Conservation (phyloP, 768 basidiomycete genomes). For the Phanerodontia chrysosporium region DNA sequence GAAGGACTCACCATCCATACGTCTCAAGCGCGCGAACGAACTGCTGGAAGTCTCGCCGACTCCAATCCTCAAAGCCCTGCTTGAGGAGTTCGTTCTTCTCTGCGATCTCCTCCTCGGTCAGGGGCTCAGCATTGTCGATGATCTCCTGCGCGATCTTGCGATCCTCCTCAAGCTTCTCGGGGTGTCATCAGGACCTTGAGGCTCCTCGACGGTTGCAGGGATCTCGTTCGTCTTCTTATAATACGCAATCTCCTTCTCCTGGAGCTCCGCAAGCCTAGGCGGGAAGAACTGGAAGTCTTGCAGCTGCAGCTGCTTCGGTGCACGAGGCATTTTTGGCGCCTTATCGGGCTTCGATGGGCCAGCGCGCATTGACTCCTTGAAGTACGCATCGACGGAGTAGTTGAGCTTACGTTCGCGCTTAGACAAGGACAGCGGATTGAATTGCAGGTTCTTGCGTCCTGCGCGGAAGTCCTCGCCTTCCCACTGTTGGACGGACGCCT, state of each 20-base stretch:
- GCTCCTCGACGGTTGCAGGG: slow-evolving; percentile 56
- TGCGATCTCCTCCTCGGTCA: slow-evolving; percentile 83
- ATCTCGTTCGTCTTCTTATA: slow-evolving; percentile 76
- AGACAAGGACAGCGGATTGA: slow-evolving; percentile 80
- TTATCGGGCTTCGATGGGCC: slow-evolving; percentile 79
- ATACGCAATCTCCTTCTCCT: slow-evolving; percentile 82
- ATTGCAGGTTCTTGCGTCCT: slow-evolving; percentile 66
- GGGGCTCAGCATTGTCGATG: slow-evolving; percentile 85
- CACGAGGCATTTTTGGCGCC: slow-evolving; percentile 75
- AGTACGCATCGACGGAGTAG: slow-evolving; percentile 94
- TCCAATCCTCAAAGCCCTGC: slow-evolving; percentile 89
- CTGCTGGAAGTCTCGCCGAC: slow-evolving; percentile 88
- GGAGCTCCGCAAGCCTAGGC: slow-evolving; percentile 68
- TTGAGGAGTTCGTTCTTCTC: slow-evolving; percentile 75
- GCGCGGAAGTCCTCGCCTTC: slow-evolving; percentile 90
- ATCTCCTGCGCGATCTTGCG: slow-evolving; percentile 73
- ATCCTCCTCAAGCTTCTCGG: slow-evolving; percentile 83
- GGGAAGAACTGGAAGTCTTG: slow-evolving; percentile 99
- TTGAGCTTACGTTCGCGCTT: slow-evolving; percentile 93
- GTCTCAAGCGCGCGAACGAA: slow-evolving; percentile 76
- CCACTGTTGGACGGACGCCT: slow-evolving; percentile 89
- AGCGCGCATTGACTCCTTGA: slow-evolving; percentile 84
- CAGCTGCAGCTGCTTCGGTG: slow-evolving; percentile 86
- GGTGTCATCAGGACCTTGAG: slow-evolving; percentile 68
- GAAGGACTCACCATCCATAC: slow-evolving; percentile 67